These are phyloP conservation scores for Trichophyton equinum DNA, from an alignment of 2,329 filamentous ascomycete genomes.

Conservation along the genomic window DNA sequence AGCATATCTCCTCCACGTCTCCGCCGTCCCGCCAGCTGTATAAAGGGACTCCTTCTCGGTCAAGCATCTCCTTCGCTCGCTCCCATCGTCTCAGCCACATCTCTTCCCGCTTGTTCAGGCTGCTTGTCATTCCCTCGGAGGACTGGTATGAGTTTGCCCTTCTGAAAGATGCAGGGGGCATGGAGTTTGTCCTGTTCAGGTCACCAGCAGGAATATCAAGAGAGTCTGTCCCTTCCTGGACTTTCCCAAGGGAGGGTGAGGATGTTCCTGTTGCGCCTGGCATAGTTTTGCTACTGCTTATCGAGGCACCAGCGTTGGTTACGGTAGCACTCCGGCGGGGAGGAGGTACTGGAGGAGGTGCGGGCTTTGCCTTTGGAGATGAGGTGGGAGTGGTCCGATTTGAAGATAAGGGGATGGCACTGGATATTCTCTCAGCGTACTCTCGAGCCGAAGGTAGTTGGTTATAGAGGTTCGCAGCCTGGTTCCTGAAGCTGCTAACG, in stretches of 20 bases:
- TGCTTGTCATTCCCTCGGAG: conserved; percentile 1
- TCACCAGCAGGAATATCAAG: conserved; percentile 11
- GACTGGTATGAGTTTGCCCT: conserved; percentile 5
- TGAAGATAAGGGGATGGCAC: conserved; percentile 19
- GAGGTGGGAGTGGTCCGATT: background rate
- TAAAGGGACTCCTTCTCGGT: conserved; percentile 31
- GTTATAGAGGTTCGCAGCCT: conserved; percentile 14
- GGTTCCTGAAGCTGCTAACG: conserved; percentile 11
- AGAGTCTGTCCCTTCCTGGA: background rate
- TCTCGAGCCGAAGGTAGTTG: conserved; percentile 13
- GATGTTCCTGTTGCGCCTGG: background rate
- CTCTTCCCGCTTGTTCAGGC: conserved; percentile 36
- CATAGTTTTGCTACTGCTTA: conserved; percentile 7
- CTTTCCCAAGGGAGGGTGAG: conserved; percentile 5
- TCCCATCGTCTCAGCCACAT: conserved; percentile 39
- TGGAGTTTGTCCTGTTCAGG: conserved; percentile 18
- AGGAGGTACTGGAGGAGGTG: conserved; percentile 15
- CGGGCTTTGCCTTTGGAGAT: background rate
- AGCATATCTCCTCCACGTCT: conserved; percentile 34
- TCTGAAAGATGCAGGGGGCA: conserved; percentile 13
- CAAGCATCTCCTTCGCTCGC: conserved; percentile 32
- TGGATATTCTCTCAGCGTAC: conserved; percentile 18
- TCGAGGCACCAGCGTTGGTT: background rate
- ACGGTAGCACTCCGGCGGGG: conserved; percentile 16
- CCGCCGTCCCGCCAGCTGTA: conserved; percentile 35